A percentile compares a stretch with the other conserved stretches of the same genome.
Conservation (phyloP, 1,284 basidiomycete species). For the Blastosporella zonata region DNA sequence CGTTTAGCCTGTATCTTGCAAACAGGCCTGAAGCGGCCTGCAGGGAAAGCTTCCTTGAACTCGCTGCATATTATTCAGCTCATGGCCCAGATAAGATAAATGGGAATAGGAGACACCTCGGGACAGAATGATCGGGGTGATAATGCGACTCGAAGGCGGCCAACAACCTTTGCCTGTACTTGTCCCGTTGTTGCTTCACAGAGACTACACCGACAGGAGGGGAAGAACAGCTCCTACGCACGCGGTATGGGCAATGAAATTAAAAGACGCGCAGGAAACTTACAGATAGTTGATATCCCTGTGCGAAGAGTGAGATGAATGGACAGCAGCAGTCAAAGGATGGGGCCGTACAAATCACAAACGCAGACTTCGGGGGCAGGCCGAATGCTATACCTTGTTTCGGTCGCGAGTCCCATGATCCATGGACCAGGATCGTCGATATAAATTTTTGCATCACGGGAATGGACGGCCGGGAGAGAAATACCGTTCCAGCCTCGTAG, state of each 20-base stretch:
- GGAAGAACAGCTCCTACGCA: conserved; percentile 62
- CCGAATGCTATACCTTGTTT: conserved; percentile 77
- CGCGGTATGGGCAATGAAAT: conserved; percentile 17
- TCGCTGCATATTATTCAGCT: conserved; percentile 49
- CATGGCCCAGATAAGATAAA: neutral
- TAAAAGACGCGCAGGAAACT: conserved; percentile 18
- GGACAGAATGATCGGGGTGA: conserved; percentile 79
- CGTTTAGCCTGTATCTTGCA: conserved; percentile 84
- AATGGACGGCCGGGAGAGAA: conserved; percentile 81
- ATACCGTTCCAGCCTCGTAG: conserved; percentile 93
- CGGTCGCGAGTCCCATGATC: conserved; percentile 89
- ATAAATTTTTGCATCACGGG: conserved; percentile 87
- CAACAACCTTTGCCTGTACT: conserved; percentile 74
- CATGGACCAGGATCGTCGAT: conserved; percentile 88
- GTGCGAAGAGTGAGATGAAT: conserved; percentile 10
- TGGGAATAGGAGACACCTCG: conserved; percentile 47
- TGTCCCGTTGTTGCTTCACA: conserved; percentile 79
- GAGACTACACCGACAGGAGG: conserved; percentile 83
- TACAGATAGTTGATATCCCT: conserved; percentile 90
- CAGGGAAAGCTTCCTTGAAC: conserved; percentile 94
- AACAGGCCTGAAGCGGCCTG: conserved; percentile 78
- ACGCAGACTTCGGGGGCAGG: conserved; percentile 83
- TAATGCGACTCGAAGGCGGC: conserved; percentile 81
- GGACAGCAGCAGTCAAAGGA: neutral
- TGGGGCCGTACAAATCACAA: conserved; percentile 77